Evolutionary conservation across 1,284 basidiomycete species (phyloP), one percentile per base, ranked within the genome.

Genomic region (Sporisorium graminicola): DNA sequence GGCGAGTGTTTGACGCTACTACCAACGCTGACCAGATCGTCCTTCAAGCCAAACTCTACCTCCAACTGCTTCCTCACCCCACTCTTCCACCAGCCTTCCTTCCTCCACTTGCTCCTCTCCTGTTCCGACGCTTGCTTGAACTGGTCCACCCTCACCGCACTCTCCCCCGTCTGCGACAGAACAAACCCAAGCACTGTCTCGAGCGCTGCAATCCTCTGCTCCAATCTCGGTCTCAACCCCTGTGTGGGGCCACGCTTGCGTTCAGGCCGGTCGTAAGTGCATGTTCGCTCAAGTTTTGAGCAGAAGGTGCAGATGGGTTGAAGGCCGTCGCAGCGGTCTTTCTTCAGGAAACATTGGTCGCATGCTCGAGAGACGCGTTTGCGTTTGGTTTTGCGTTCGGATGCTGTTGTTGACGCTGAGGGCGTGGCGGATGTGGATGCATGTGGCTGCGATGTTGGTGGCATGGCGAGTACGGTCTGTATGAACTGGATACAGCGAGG

Each of bases 281-380:
- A 77, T 0, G 26, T 44, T 3, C 67, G 59, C 4, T 20, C 20
- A 35, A 67, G 61, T 8, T 44, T 40, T 5, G 49, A 14, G 43
- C 75, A 77, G 18, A 67, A 71, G 2, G 52, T 56, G 22, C 75
- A 77, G 26, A 65, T 42, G 16, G 75, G 75, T 8, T 50, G 44
- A 0, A 54, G 18, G 2, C 71, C 75, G n/a, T 77, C 75, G 31
- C 75, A 77, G 4, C 58, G 57, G 37, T 77, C 75, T 35, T 77
- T 77, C 47, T 74, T 74, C 20, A 43, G 55, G 27, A 74, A 77
- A 24, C 75, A 77, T 55, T 77, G 75, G 29, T 77, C 75, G 56
- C 75, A 77, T 5, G 75, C 75, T 44, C 75, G 62, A n/a, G 71
- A 71, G 31, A 77, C 65, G 0, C 75, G 65, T 58, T 74, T 77